Base-by-base conservation (phyloP, 164 flowering plant species). In the Nymphaea colorata region DNA sequence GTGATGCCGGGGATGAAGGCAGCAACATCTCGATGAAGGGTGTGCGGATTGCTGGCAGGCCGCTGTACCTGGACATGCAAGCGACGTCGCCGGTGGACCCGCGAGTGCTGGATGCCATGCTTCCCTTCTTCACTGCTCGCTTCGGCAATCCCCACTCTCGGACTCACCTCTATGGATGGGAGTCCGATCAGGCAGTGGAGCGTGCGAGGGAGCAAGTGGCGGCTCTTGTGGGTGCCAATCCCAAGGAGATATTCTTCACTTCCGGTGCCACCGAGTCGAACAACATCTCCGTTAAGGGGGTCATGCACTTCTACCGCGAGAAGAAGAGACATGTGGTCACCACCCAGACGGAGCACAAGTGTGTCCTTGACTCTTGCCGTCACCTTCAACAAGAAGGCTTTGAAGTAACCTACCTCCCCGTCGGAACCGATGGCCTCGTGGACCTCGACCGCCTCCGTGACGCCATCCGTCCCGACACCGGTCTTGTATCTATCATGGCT, bases 341-440 rank as follows among this genome's bases (percentile, higher is more conserved):
- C 63, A 87, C 98, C 17, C 98, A 95, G 79, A 95, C 98, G 5
- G 99, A 95, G 90, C 99, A 95, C 78, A 90, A 90, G 82, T 95
- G 98, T 68, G 99, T 95, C 6, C 85, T 95, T 43, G 99, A 95
- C 53, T 90, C 97, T 3, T 90, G 97, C 74, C 83, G 98, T 18
- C 96, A 89, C 70, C 76, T 95, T 7, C 96, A 92, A 73, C 96
- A 95, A 67, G 93, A 90, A 67, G 99, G 98, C 3, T 95, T 87
- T 64, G 91, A 90, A 1, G 81, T 88, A 2, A 95, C 98, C 43
- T 95, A 95, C 64, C 80, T 95, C 2, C 96, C 94, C 2, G 98
- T 95, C 2, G 77, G 79, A 16, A 2, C 74, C 2, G 97, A 95
- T 63, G 99, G 99, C 18, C 71, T 95, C 8, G 59, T 95, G 3